Evolutionary conservation across 495 filamentous ascomycete species (phyloP).

Genomic region (Opeltia flavorubescens): DNA sequence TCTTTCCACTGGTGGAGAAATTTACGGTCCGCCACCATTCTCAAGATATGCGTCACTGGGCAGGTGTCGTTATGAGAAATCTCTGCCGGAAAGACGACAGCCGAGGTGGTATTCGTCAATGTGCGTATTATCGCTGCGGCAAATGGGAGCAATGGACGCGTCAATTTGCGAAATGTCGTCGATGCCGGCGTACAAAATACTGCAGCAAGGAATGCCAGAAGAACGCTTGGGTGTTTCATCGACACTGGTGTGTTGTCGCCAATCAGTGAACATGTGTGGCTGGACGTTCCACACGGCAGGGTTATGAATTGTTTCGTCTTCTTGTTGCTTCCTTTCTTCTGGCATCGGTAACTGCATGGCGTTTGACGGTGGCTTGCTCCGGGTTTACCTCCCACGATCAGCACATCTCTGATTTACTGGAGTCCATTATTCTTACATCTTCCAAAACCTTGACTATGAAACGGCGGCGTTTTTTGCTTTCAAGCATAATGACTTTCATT

Average conservation of each 20-base stretch:
- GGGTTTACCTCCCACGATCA: not conserved
- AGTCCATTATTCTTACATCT: not conserved
- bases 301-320: not conserved
- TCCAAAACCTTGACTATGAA: not conserved
- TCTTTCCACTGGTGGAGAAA: slow-evolving; percentile 95
- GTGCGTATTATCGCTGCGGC: slow-evolving; percentile 92
- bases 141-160: slow-evolving; percentile 94
- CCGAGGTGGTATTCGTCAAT: slow-evolving; percentile 85
- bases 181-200: slow-evolving; percentile 95
- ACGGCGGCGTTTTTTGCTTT: not conserved
- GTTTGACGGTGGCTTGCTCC: not conserved
- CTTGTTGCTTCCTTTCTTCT: not conserved
- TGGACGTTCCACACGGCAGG: not conserved
- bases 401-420: slow-evolving; percentile 14
- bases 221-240: slow-evolving; percentile 92
- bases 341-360: not conserved
- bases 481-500: slow-evolving; percentile 2
- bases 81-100: slow-evolving; percentile 96
- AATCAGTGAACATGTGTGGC: slow-evolving; percentile 35
- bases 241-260: slow-evolving; percentile 86
- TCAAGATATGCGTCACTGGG: slow-evolving; percentile 98
- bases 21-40: slow-evolving; percentile 92
- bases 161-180: slow-evolving; percentile 94
- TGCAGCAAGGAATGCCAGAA: slow-evolving; percentile 99
- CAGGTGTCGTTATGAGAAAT: slow-evolving; percentile 96